Evolutionary conservation across 768 basidiomycete genomes (phyloP), one percentile per base, ranked within the genome.

Genomic region (Lentinula sp.): DNA sequence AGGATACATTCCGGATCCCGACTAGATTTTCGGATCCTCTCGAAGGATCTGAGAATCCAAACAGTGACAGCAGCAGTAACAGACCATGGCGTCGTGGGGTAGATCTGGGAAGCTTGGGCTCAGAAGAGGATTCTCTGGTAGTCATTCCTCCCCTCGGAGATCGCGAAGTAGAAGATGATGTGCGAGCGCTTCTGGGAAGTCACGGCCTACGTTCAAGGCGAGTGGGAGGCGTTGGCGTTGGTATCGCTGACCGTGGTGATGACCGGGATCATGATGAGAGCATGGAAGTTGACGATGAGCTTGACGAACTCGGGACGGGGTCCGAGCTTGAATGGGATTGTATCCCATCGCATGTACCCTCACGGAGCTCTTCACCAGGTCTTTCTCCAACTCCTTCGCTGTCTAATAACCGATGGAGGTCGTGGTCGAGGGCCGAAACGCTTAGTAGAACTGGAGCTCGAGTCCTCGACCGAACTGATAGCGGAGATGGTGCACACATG

Each of bases 1-100:
- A 83, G 59, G 85, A 87, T 62, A 78, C 82, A 1, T 84, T 86
- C 76, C 77, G 84, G n/a, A 78, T 83, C 55, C 64, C 76, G 6
- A 63, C 74, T 62, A 62, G 50, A 11, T 8, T 50, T 39, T n/a
- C 55, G 16, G 57, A 45, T 16, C 16, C 43, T 46, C 31, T 5
- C 0, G 50, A 35, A 32, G 32, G 23, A 35, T 16, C 23, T 21
- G 28, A 28, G 28, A 28, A 28, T 28, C 28, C 28, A 28, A 28
- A 15, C 21, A 18, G n/a, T 15, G 28, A 4, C 7, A 32, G 31
- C n/a, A 21, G 7, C 13, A 32, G 50, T 16, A 46, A 16, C 49
- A 9, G 49, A 32, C n/a, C 50, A 51, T 57, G 65, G 69, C n/a
- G 59, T 56, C 23, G 60, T 65, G 57, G 8, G 57, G 51, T 45